A percentile compares a stretch with the other conserved stretches of the same genome.
phyloP scores from a whole-genome alignment of 345 rosid genomes.

The Lepidium africanum region DNA sequence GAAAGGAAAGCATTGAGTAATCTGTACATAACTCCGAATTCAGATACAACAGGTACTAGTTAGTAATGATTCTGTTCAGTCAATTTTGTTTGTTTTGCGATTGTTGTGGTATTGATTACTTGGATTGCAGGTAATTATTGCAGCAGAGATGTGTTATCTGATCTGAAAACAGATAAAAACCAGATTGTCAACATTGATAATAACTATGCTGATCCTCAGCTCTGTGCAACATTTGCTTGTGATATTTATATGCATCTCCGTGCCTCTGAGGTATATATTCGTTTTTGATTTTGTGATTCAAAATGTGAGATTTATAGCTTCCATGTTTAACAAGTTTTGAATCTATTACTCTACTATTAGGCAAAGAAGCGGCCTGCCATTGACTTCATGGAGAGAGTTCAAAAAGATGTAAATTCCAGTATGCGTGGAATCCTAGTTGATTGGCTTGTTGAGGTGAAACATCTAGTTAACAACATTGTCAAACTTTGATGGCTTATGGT shows the following conservation, averaged over 20 bases:
- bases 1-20: slow-evolving; percentile 66
- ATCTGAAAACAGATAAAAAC: slow-evolving; percentile 39
- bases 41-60: slow-evolving; percentile 35
- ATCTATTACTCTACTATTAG: slow-evolving; percentile 23
- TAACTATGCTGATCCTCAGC: slow-evolving; percentile 61
- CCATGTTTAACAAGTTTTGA: slow-evolving; percentile 1
- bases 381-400: slow-evolving; percentile 74
- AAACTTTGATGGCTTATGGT: neutral
- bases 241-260: slow-evolving; percentile 52
- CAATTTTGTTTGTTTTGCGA: neutral
- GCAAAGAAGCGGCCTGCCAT: slow-evolving; percentile 68
- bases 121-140: slow-evolving; percentile 47
- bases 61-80: neutral
- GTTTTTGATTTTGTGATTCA: neutral
- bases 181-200: slow-evolving; percentile 49
- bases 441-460: slow-evolving; percentile 93
- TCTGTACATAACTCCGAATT: slow-evolving; percentile 56
- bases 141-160: slow-evolving; percentile 45
- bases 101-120: neutral
- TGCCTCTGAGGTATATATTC: slow-evolving; percentile 54
- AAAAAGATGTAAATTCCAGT: slow-evolving; percentile 73
- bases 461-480: neutral
- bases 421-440: slow-evolving; percentile 87
- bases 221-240: slow-evolving; percentile 61
- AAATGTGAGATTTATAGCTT: neutral